These are phyloP conservation scores for Nothophaeocryptopus gaeumannii DNA, from an alignment of 2,329 filamentous ascomycete genomes.

Conservation along the genomic window DNA sequence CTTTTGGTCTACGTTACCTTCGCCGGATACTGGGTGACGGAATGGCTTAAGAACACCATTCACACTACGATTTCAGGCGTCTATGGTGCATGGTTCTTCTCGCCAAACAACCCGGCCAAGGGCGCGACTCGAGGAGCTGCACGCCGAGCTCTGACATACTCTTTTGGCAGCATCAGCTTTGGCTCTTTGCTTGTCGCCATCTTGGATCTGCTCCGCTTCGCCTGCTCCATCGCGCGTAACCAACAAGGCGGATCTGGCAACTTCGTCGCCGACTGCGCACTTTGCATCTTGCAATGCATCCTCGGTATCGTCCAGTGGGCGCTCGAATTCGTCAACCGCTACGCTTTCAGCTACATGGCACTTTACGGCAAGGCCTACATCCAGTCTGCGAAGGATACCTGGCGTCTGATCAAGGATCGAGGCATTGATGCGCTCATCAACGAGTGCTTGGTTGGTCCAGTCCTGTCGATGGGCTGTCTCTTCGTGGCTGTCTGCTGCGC, in stretches of 20 bases:
- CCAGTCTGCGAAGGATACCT: conserved; percentile 81
- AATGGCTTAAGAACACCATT: conserved; percentile 91
- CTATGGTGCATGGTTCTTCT: conserved; percentile 93
- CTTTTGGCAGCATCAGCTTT: conserved; percentile 85
- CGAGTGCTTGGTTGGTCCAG: conserved; percentile 69
- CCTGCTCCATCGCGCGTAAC: conserved; percentile 73
- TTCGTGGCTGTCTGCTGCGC: conserved; percentile 83
- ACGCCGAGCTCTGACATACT: conserved; percentile 79
- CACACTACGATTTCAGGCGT: conserved; percentile 84
- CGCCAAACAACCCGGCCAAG: conserved; percentile 64
- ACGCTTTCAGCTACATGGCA: conserved; percentile 70
- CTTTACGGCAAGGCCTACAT: conserved; percentile 89
- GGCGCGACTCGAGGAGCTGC: conserved; percentile 81
- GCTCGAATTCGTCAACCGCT: conserved; percentile 74
- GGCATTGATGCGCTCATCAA: conserved; percentile 89
- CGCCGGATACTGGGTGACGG: conserved; percentile 88
- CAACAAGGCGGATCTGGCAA: conserved; percentile 66
- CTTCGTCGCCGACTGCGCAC: conserved; percentile 62
- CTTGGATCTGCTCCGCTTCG: conserved; percentile 78
- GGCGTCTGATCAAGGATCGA: conserved; percentile 61
- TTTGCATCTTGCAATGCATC: conserved; percentile 74
- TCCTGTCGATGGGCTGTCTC: conserved; percentile 58
- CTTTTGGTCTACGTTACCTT: conserved; percentile 85
- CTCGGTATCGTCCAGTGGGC: conserved; percentile 80
- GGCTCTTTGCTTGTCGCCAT: conserved; percentile 84